Base-by-base conservation (phyloP, 2,329 filamentous ascomycete species). In the Paracoccidioides lutzii region DNA sequence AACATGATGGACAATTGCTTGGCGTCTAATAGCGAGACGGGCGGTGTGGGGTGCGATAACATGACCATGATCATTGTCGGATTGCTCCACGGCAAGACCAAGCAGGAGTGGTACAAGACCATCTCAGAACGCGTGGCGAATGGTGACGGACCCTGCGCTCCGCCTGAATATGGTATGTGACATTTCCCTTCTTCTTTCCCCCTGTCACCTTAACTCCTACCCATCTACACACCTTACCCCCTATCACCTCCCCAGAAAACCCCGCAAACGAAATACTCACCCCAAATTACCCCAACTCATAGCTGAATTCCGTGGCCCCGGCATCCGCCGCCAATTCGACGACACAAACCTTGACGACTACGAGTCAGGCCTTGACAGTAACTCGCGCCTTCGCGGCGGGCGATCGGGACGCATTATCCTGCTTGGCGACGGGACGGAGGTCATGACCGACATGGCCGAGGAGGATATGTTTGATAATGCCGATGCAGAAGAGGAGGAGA, bases 1-100 rank as follows among this genome's bases (percentile, higher is more conserved):
- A 98, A 98, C 76, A 95, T 98, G 89, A 98, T 98, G 93, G 91
- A 98, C 78, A 98, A 97, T 77, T 98, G 93, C 70, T 79, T 98
- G 62, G 90, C 93, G 43, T 95, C 90, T 59, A 97, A 95, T 80
- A 95, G 90, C 63, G 93, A 98, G 75, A 96, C 91, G 37, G 93
- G 93, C 55, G 93, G 93, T 60, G 91, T 98, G 59, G 93, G 93
- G 59, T 98, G 93, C 72, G 93, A 98, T 77, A 98, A 98, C 78
- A 98, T 98, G 93, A 98, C 93, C 63, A 97, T 98, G 87, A 78
- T 85, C 64, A 81, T 98, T 62, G 77, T 98, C 67, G 93, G 86
- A 63, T 83, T 98, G 69, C 81, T 98, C 63, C 83, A 88, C 67
- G 93, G 91, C 71, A 90, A 88, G 79, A 87, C 84, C 65, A 94